A percentile compares a stretch with the other conserved stretches of the same genome.
These are phyloP conservation scores for Chalara sp. DNA, from an alignment of 2,329 filamentous ascomycete genomes.

Conservation along the genomic window DNA sequence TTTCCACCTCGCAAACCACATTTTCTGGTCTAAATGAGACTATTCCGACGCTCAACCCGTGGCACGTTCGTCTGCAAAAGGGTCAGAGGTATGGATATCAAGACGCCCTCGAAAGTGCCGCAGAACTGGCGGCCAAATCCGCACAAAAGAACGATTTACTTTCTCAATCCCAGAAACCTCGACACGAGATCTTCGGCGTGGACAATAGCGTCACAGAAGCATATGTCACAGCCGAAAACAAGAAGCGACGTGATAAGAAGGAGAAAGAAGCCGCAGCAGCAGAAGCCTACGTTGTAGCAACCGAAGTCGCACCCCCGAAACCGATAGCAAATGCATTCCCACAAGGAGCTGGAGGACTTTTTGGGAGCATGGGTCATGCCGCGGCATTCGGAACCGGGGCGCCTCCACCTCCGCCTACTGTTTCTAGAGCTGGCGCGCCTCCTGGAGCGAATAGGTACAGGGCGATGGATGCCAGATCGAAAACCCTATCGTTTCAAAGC, in stretches of 20 bases:
- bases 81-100: slow-evolving; percentile 2
- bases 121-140: too few species aligned
- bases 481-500: neutral
- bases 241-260: neutral
- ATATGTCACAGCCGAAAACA: neutral
- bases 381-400: neutral
- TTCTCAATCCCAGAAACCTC: neutral
- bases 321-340: neutral
- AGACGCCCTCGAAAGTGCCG: too few species aligned
- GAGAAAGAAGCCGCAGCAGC: neutral
- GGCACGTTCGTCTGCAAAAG: slow-evolving; percentile 37
- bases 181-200: neutral
- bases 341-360: neutral
- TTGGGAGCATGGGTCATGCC: neutral
- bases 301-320: neutral
- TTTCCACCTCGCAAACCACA: slow-evolving; percentile 43
- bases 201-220: neutral
- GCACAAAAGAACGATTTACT: neutral
- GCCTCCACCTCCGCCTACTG: neutral
- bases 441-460: neutral
- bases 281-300: neutral
- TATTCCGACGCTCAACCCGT: slow-evolving; percentile 38
- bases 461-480: neutral
- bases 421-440: neutral
- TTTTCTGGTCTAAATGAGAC: slow-evolving; percentile 41